Base-by-base conservation (phyloP, 371 early-diverging fungal species). In the Mycotypha africana region DNA sequence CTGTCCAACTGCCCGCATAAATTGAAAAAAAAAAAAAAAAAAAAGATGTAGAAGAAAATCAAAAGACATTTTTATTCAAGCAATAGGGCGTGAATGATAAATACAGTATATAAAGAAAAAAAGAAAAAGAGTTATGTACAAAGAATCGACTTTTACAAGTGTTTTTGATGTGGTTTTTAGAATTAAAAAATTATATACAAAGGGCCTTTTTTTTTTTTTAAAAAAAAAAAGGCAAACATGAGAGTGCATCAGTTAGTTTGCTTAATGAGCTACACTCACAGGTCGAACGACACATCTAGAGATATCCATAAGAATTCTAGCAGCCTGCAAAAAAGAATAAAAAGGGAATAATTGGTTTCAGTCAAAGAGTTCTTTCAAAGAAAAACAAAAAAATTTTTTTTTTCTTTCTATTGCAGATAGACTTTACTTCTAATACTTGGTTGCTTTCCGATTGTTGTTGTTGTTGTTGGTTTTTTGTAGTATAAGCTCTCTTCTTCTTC, bases 221-320 rank as follows among this genome's bases (percentile, higher is more conserved):
- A 28, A 28, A 28, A 28, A 11, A 28, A 11, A 28, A 11, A 28
- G 28, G 11, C 5, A 28, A 28, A 28, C 5, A 28, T 8, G 11
- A 28, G 28, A 28, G 11, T 5, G 28, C 56, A 34, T 52, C 45
- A 44, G 11, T 62, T 51, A 37, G 54, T 53, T 56, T 19, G 3
- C 19, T 45, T 43, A 53, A 37, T 53, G 42, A 22, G 48, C 43
- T 25, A 43, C 44, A 38, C 44, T 43, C 17, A 52, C 51, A 43
- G 36, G 51, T 38, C 42, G 49, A 14, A 66, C 62, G 21, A 61
- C 58, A 40, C 64, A 62, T 46, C 61, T 56, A n/a, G 73, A 68
- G 41, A 73, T 73, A 30, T 66, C 60, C 69, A 68, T 64, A 15
- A 73, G 46, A 47, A 68, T 73, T 45, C 68, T 62, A 15, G 73